Base-by-base conservation (phyloP, 257 asterid genomes). In the Capsicum rhomboideum region DNA sequence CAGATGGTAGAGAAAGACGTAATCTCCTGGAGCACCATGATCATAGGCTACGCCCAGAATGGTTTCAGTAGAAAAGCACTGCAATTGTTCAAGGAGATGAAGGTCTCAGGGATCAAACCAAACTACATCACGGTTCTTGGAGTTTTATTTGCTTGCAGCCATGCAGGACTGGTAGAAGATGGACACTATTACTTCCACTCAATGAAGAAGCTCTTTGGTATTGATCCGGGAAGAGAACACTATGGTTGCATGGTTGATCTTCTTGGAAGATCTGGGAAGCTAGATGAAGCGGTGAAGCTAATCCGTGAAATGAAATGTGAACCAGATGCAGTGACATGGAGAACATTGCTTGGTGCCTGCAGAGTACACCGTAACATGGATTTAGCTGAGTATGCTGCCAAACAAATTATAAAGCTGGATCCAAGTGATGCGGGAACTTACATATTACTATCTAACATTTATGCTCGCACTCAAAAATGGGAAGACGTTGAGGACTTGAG, bases 1-100 rank as follows among this genome's bases (percentile, higher is more conserved):
- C 89, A 85, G 28, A 96, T 96, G 99, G 46, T 4, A 52, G 91
- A 89, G 28, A 96, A 91, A 82, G 99, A 95, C 31, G 98, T 94
- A 66, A 93, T 94, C 61, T 95, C 99, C 20, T 95, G 97, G 97
- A 96, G 99, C 90, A 94, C 99, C 75, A 94, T 96, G 98, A 91
- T 96, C 83, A 94, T 91, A 83, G 98, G 99, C 83, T 89, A 91
- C 66, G 99, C 98, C 55, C 98, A 94, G 83, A 96, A 96, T 86
- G 99, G 99, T 79, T 94, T 91, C 87, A 93, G 97, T 87, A 84
- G 86, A 71, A 90, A 91, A 87, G 94, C 98, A 21, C 88, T 96
- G 20, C 91, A 91, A 80, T 89, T 91, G 55, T 94, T 94, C 61
- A 92, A 92, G 80, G 86, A 88, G 49, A 94, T 95, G 98, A 92